phyloP scores from a whole-genome alignment of 208 protist genomes.

The Leishmania amazonensis region DNA sequence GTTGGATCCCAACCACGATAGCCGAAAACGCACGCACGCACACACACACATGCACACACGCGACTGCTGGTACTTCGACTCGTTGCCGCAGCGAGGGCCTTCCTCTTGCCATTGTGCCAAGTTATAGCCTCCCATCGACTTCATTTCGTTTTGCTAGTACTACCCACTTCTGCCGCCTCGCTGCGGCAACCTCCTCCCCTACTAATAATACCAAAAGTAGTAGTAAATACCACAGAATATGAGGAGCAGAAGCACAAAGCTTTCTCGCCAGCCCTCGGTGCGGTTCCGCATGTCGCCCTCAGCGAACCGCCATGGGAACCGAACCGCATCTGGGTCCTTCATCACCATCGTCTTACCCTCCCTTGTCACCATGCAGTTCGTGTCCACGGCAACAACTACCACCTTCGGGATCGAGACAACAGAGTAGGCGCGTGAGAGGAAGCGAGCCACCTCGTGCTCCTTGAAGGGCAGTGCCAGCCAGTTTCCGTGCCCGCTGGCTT shows the following conservation, averaged over 20 bases:
- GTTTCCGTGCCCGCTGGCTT: slow-evolving; percentile 35
- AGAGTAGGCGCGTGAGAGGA: slow-evolving; percentile 29
- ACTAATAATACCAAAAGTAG: slow-evolving; percentile 22
- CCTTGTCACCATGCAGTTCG: slow-evolving; percentile 38
- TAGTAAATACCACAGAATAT: slow-evolving; percentile 15
- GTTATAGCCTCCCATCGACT: neutral
- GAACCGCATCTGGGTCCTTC: slow-evolving; percentile 31
- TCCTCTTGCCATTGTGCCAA: neutral
- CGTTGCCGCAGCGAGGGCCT: neutral
- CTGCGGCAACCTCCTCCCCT: neutral
- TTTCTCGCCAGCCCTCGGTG: slow-evolving; percentile 10
- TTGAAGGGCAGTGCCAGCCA: slow-evolving; percentile 66
- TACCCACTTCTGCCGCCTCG: neutral
- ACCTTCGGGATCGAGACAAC: slow-evolving; percentile 49
- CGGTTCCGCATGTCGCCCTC: slow-evolving; percentile 21
- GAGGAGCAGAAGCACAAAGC: slow-evolving; percentile 16
- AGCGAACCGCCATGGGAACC: slow-evolving; percentile 55
- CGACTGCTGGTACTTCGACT: neutral
- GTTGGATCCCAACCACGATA: neutral
- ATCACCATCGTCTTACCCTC: slow-evolving; percentile 40
- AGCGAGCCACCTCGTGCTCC: slow-evolving; percentile 23
- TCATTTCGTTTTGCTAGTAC: neutral
- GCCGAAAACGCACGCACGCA: neutral
- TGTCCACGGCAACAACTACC: slow-evolving; percentile 43
- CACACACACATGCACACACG: slow-evolving; percentile 11